Evolutionary conservation across 352 stramenopile genomes (phyloP), one percentile per base, ranked within the genome.

Genomic region (Plasmopara halstedii): DNA sequence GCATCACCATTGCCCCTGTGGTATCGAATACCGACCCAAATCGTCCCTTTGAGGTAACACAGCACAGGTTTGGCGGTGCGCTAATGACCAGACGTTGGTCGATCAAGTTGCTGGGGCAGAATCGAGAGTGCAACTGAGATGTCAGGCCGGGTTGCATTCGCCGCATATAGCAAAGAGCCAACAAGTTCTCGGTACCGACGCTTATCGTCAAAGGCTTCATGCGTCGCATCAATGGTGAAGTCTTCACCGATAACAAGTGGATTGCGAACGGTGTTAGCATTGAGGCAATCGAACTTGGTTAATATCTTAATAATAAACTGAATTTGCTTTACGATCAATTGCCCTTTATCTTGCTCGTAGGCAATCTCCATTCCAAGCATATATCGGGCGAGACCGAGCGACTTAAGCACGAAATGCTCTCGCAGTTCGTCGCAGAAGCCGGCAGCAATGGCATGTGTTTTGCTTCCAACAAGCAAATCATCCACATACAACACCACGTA

Each of bases 81-180:
- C 53, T 43, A 64, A 29, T 63, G 58, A n/a, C 57, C 15, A 60
- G 23, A 13, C 44, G 44, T 4, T 39, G 34, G 1, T 33, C 6
- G n/a, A 3, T 64, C 49, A 1, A 67, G 9, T 14, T 54, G 47
- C 10, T 44, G 58, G 1, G 44, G 56, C 1, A 57, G 40, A 1
- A 42, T 19, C 2, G 2, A 19, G 1, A 60, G 8, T 14, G 27
- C 33, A 8, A 45, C 21, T 13, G 21, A 37, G n/a, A 56, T 58
- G 33, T 68, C 54, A 3, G 40, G 50, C 13, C 35, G 22, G 5
- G 49, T 64, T 4, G 40, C 34, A 38, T 64, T 64, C 0, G 53
- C 59, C 0, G 62, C 36, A 15, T 64, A 61, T 15, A 64, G 20
- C 0, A 64, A 5, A 8, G 41, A 61, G 0, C 38, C 43, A 13